A percentile compares a stretch with the other conserved stretches of the same genome.
Evolutionary conservation across 2,329 filamentous ascomycete species (phyloP).

Genomic region (Parastagonospora avenae): DNA sequence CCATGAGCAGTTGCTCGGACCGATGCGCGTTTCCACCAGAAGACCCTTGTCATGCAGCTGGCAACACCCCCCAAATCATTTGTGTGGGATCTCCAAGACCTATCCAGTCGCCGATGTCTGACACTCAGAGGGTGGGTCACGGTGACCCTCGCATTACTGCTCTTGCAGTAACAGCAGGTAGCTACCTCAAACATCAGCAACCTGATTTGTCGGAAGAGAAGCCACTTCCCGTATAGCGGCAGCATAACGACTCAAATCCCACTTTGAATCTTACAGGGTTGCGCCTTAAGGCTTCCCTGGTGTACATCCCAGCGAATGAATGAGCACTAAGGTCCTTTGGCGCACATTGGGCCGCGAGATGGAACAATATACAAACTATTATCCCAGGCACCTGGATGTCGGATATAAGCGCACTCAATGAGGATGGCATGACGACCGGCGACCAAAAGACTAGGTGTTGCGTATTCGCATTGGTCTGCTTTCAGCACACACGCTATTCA

Average conservation of each 20-base stretch:
- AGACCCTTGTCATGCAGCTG: constrained; percentile 21
- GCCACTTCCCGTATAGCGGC: constrained; percentile 16
- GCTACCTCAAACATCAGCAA: constrained; percentile 13
- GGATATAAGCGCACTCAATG: constrained; percentile 28
- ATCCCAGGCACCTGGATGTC: constrained; percentile 22
- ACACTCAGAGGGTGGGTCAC: constrained; percentile 27
- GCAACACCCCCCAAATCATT: constrained; percentile 17
- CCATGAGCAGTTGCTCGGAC: constrained; percentile 22
- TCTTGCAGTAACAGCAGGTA: constrained; percentile 29
- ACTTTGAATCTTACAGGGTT: background rate
- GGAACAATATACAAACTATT: background rate
- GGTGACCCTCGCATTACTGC: constrained; percentile 28
- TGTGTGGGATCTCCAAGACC: constrained; percentile 9
- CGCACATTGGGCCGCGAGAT: constrained; percentile 9
- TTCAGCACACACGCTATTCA: too few relatives aligned
- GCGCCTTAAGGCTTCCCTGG: background rate
- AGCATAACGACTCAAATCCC: constrained; percentile 13
- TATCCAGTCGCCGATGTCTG: constrained; percentile 30
- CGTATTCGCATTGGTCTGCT: too few relatives aligned
- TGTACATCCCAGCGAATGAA: constrained; percentile 3
- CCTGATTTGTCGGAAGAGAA: constrained; percentile 28
- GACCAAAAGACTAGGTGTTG: too few relatives aligned
- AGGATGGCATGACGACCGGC: background rate
- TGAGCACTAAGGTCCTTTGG: constrained; percentile 15
- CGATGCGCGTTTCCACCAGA: constrained; percentile 26